These are phyloP conservation scores for Kwoniella botswanensis DNA, from an alignment of 768 basidiomycete species.

Conservation along the genomic window DNA sequence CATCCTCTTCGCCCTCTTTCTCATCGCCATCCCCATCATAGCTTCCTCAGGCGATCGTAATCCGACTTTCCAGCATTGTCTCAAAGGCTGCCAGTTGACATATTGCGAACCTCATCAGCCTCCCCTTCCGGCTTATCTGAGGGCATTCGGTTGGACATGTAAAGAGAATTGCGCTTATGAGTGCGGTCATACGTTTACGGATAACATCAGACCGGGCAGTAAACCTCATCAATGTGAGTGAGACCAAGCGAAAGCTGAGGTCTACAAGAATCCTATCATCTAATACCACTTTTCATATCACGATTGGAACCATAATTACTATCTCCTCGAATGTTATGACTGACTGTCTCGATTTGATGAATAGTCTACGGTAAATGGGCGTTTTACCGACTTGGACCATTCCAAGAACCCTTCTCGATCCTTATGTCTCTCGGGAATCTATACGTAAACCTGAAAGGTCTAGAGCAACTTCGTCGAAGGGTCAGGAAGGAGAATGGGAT, in stretches of 20 bases:
- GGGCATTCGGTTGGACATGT: conserved; percentile 84
- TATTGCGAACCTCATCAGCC: conserved; percentile 61
- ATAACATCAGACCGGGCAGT: conserved; percentile 58
- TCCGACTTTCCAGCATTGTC: conserved; percentile 65
- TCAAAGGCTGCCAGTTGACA: conserved; percentile 61
- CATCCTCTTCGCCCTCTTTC: conserved; percentile 7
- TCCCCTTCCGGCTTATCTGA: conserved; percentile 65
- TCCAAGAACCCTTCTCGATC: conserved; percentile 94
- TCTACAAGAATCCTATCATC: no score
- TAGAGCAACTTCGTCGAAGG: conserved; percentile 47
- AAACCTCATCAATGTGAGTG: conserved; percentile 52
- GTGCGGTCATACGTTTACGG: conserved; percentile 83
- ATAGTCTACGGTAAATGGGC: conserved; percentile 91
- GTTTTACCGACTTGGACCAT: conserved; percentile 82
- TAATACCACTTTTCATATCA: no score
- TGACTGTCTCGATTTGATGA: no score
- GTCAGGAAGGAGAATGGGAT: conserved; percentile 47
- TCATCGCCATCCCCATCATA: conserved; percentile 20
- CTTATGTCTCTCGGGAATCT: conserved; percentile 87
- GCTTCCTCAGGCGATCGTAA: conserved; percentile 72
- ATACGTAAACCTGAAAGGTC: conserved; percentile 72
- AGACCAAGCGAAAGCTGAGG: no score
- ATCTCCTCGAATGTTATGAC: no score
- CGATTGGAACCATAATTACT: no score
- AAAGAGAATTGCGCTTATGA: conserved; percentile 82